Base-by-base conservation (phyloP, 805 yeast genomes). In the Wickerhamomyces silvicola region DNA sequence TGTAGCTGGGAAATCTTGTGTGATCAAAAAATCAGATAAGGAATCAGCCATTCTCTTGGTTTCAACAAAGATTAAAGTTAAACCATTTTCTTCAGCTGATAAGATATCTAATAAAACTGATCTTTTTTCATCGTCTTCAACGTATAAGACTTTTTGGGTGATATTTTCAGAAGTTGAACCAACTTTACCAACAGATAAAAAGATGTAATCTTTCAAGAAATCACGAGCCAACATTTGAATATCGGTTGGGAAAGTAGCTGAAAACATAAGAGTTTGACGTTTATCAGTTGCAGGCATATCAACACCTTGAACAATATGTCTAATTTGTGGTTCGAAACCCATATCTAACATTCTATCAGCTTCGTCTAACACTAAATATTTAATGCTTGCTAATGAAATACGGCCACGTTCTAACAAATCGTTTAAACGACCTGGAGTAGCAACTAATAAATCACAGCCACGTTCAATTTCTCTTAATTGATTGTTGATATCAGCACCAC, bases 271-370 rank as follows among this genome's bases (percentile, higher is more conserved):
- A 24, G 99, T 92, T 70, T 92, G 98, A 70, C 99, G 82, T 52
- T 81, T 73, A 39, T 74, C 68, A 36, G 84, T 94, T 45, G 70
- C 78, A 42, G 99, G 97, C 98, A 92, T 92, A 62, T 87, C 97
- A 71, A 94, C 88, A 47, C 83, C 94, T 65, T 90, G 94, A 42
- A 92, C 98, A 56, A 92, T 90, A 62, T 87, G 83, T 76, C 98
- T 85, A 59, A 92, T 92, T 74, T 92, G 98, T 46, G 97, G 97
- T 72, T 92, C 98, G 70, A 92, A 92, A 75, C 98, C 98, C 97
- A 92, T 92, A 78, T 92, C 98, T 68, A 92, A 79, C 98, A 92
- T 92, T 72, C 98, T 85, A 68, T 92, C 98, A 57, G 98, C 98
- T 74, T 90, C 98, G 66, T 90, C 98, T 48, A 92, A 74, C 32